Base-by-base conservation (phyloP, 176 grass and related monocot species). In the Oryza australiensis region DNA sequence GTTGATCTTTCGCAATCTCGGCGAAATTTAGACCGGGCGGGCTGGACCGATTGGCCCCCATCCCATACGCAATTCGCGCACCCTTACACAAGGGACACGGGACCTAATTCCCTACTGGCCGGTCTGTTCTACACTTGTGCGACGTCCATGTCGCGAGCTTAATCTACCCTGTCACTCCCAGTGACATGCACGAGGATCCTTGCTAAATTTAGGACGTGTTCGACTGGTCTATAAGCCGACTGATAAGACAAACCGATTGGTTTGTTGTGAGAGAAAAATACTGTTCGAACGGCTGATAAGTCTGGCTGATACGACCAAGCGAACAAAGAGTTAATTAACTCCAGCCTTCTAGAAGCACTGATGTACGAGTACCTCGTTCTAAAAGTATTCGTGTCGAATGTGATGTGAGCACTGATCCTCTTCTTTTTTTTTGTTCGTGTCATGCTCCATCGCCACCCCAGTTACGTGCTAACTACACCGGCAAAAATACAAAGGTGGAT, bases 1-100 rank as follows among this genome's bases (percentile, higher is more conserved):
- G 80, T 40, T 88, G 70, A 30, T 73, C 76, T 88, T 69, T 88
- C 87, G 29, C 76, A 5, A 51, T 89, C 87, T 41, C 87, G 38
- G 64, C 40, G 1, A 22, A 43, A 57, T 70, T 55, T 55, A 33
- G 64, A 70, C 23, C 53, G 48, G 64, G 64, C 53, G 48, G 64
- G 64, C 26, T 49, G 49, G 63, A 62, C 62, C 12, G 1, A 42
- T 3, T 32, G 29, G 7, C 62, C 46, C 3, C 3, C 59, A 23
- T 22, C 9, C 5, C 26, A 41, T 60, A 60, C 55, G 55, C 12
- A 70, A 60, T 1, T 34, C 12, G 13, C n/a, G 43, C 82, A 15
- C 77, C 55, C 57, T 5, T 28, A 30, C 85, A 49, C 35, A 16
- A 55, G 66, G 43, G 83, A 89, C 72, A 81, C 2, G 49, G 5